phyloP scores from a whole-genome alignment of 2,329 filamentous ascomycete species.

The Aspergillus sp. region DNA sequence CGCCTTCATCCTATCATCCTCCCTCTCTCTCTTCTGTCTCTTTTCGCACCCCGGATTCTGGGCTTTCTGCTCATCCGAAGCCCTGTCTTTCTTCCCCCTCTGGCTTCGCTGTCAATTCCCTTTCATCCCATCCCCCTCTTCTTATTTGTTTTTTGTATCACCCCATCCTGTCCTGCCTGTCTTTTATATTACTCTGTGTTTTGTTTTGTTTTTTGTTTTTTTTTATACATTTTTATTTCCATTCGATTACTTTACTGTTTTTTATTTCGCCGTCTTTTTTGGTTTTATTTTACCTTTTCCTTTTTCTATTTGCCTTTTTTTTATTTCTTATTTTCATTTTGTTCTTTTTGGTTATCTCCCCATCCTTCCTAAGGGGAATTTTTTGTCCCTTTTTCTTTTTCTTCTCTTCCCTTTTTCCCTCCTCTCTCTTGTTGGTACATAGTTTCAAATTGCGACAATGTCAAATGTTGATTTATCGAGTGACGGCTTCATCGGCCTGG shows the following conservation, averaged over 20 bases:
- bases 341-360: background rate
- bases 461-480: slow-evolving; percentile 45
- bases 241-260: background rate
- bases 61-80: slow-evolving; percentile 31
- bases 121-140: slow-evolving; percentile 8
- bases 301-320: background rate
- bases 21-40: slow-evolving; percentile 23
- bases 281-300: background rate
- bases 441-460: slow-evolving; percentile 30
- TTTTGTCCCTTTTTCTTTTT: slow-evolving; percentile 13
- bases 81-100: slow-evolving; percentile 18
- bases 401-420: slow-evolving; percentile 16
- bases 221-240: slow-evolving; percentile 6
- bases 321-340: background rate
- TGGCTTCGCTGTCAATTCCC: slow-evolving; percentile 20
- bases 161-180: slow-evolving; percentile 4
- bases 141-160: slow-evolving; percentile 23
- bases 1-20: slow-evolving; percentile 31
- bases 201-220: slow-evolving; percentile 6
- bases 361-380: slow-evolving; percentile 1
- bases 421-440: slow-evolving; percentile 20
- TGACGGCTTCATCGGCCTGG: slow-evolving; percentile 48
- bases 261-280: background rate
- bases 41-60: slow-evolving; percentile 27
- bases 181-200: slow-evolving; percentile 4